Percentiles rank a stretch among this genome's conserved stretches.
Conservation (phyloP, 345 rosid genomes). For the Boechera divaricarpa region DNA sequence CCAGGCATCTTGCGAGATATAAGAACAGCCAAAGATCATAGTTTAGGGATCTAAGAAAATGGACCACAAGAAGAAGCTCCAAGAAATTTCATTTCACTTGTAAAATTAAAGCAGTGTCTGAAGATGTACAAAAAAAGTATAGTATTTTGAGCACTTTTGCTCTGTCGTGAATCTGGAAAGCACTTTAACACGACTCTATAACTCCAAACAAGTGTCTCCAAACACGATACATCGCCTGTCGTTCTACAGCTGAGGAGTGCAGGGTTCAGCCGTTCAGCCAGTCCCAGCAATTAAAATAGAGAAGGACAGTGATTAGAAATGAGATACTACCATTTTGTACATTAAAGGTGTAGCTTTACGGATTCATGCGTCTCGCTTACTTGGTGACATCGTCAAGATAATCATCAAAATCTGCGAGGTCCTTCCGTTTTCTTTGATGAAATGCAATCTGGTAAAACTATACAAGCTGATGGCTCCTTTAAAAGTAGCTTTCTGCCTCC, state of each 20-base stretch:
- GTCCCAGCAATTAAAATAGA: background rate
- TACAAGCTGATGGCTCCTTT: background rate
- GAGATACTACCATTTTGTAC: background rate
- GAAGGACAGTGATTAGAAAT: background rate
- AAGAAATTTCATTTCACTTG: background rate
- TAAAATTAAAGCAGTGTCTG: background rate
- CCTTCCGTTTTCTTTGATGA: background rate
- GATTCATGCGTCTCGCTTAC: background rate
- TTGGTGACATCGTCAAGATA: background rate
- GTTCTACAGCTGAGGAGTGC: background rate
- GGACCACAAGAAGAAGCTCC: slow-evolving; percentile 12
- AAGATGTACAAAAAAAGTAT: background rate
- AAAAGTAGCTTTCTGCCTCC: background rate
- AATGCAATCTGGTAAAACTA: background rate
- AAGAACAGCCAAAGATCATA: slow-evolving; percentile 17
- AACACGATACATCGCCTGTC: background rate
- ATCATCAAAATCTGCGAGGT: background rate
- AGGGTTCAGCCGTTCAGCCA: background rate
- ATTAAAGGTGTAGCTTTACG: background rate
- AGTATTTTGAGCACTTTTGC: background rate
- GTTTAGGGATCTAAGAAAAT: slow-evolving; percentile 2
- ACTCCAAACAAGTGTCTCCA: background rate
- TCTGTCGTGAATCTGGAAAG: background rate
- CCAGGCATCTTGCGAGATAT: slow-evolving; percentile 6
- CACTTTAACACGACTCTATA: background rate